Conservation (phyloP, 2,329 filamentous ascomycete species). For the Penicillium freii region DNA sequence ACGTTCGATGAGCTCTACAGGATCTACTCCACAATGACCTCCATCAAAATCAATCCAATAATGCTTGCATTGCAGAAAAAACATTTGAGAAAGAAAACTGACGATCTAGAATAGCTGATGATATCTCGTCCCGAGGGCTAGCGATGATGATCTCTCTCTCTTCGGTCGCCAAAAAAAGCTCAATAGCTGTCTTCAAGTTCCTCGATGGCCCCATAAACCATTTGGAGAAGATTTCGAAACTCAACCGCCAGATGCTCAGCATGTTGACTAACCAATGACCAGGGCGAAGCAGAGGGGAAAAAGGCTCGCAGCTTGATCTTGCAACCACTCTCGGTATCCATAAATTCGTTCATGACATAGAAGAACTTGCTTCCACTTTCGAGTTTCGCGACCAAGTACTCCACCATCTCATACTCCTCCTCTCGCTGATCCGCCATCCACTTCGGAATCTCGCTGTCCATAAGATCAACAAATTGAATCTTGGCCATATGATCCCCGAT, state of each 20-base stretch:
- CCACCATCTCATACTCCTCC: conserved; percentile 2
- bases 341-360: conserved; percentile 11
- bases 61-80: not conserved
- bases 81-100: not conserved
- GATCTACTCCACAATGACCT: not conserved
- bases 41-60: not conserved
- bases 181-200: conserved; percentile 6
- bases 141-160: not conserved
- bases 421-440: not conserved
- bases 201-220: not conserved
- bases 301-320: conserved; percentile 5
- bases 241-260: conserved; percentile 8
- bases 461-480: not conserved
- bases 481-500: conserved; percentile 8
- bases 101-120: not conserved
- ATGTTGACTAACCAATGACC: conserved; percentile 1
- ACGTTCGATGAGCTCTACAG: not conserved
- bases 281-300: conserved; percentile 6
- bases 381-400: conserved; percentile 1
- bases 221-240: conserved; percentile 4
- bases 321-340: conserved; percentile 1
- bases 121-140: not conserved
- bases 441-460: not conserved
- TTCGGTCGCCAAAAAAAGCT: not conserved
- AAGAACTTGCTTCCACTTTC: conserved; percentile 2